A percentile compares a stretch with the other conserved stretches of the same genome.
Conservation (phyloP, 768 basidiomycete genomes). For the Pluteus cervinus region DNA sequence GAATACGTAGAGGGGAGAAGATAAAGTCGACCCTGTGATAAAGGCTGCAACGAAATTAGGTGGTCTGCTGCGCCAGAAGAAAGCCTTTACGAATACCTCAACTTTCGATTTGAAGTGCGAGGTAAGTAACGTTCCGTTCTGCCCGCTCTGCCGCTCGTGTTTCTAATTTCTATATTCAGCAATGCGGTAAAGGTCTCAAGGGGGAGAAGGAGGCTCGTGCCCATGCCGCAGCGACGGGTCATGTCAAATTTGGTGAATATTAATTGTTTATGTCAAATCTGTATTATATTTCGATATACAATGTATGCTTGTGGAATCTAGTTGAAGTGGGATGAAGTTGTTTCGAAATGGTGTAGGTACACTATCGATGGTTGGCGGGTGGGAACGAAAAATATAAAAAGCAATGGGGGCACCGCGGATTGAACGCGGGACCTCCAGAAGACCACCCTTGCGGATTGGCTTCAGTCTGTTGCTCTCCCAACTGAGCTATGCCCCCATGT, state of each 20-base stretch:
- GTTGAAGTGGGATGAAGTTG: no score
- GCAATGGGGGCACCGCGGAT: conserved; percentile 66
- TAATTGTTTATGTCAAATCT: no score
- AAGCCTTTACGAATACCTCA: conserved; percentile 85
- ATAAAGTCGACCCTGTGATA: conserved; percentile 49
- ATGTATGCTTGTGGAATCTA: no score
- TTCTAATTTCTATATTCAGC: conserved; percentile 27
- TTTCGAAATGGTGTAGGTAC: no score
- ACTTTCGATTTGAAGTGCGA: conserved; percentile 91
- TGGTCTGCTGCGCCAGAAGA: conserved; percentile 62
- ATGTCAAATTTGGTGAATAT: conserved; percentile 80
- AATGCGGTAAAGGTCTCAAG: conserved; percentile 80
- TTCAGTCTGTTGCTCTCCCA: conserved; percentile 68
- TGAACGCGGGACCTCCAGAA: conserved; percentile 72
- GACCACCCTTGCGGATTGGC: conserved; percentile 17
- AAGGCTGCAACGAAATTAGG: conserved; percentile 68
- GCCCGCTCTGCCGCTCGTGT: conserved; percentile 3
- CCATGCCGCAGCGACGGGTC: conserved; percentile 86
- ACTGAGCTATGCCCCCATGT: conserved; percentile 53
- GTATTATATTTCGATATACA: no score
- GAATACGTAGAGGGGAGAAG: conserved; percentile 22
- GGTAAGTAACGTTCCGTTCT: conserved; percentile 33
- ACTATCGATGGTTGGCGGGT: no score
- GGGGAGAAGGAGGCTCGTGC: conserved; percentile 91
- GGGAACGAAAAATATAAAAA: conserved; percentile 8